Conservation (phyloP, 495 filamentous ascomycete genomes). For the Neurospora sublineolata region DNA sequence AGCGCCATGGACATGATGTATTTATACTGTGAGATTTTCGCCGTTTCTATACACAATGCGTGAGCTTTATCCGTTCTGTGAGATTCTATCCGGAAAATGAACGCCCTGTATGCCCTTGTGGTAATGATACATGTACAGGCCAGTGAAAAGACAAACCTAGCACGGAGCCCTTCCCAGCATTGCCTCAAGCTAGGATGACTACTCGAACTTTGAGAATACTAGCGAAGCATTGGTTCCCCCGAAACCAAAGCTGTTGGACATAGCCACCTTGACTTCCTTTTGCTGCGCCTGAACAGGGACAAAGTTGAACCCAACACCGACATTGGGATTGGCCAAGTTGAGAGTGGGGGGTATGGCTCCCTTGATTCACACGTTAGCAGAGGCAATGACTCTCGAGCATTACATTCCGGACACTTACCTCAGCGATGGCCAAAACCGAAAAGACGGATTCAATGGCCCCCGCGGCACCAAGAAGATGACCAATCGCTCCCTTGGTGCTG, state of each 20-base stretch:
- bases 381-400: background rate
- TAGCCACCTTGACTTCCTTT: conserved; percentile 56
- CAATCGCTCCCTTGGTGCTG: conserved; percentile 87
- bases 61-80: background rate
- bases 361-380: conserved; percentile 33
- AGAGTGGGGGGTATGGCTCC: conserved; percentile 76
- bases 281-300: conserved; percentile 60
- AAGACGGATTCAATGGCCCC: conserved; percentile 85
- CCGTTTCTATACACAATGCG: background rate
- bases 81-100: background rate
- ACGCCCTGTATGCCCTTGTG: background rate
- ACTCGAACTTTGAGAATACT: conserved; percentile 54
- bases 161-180: background rate
- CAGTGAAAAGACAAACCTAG: background rate
- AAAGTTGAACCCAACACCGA: conserved; percentile 79
- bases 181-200: background rate
- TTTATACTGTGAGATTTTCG: background rate
- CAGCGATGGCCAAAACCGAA: conserved; percentile 60
- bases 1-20: background rate
- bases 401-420: conserved; percentile 43
- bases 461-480: conserved; percentile 83
- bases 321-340: conserved; percentile 58
- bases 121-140: background rate
- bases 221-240: conserved; percentile 91
- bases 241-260: conserved; percentile 97